These are phyloP conservation scores for Ophiosphaerella korrae DNA, from an alignment of 2,329 filamentous ascomycete genomes.

Conservation along the genomic window DNA sequence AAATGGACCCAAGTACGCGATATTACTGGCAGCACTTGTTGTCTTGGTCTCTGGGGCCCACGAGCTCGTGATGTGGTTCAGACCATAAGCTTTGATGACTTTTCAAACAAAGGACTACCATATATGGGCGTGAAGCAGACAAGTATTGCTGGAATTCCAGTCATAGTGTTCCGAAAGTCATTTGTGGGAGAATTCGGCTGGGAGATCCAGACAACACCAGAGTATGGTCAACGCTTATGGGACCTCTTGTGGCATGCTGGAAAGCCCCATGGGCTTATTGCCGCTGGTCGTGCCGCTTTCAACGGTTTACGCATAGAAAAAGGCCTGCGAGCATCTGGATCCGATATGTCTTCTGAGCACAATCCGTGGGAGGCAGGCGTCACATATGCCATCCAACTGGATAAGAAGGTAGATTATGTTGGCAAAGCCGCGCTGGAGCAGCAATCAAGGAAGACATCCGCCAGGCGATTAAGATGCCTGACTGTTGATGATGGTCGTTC, in stretches of 20 bases:
- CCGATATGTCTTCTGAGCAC: conserved; percentile 66
- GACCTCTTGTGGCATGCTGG: conserved; percentile 63
- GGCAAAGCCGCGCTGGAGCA: conserved; percentile 58
- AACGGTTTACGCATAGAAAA: conserved; percentile 65
- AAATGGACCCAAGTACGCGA: conserved; percentile 61
- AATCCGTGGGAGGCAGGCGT: conserved; percentile 65
- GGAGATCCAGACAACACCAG: conserved; percentile 66
- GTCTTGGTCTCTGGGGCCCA: conserved; percentile 68
- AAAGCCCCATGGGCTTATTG: conserved; percentile 60
- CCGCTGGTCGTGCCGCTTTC: conserved; percentile 64
- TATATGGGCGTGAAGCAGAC: conserved; percentile 58
- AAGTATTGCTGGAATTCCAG: conserved; percentile 61
- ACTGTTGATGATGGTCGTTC: conserved; percentile 62
- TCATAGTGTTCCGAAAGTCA: conserved; percentile 61
- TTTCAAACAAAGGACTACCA: conserved; percentile 53
- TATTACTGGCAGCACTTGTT: conserved; percentile 64
- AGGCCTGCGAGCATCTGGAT: conserved; percentile 62
- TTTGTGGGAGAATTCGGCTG: conserved; percentile 67
- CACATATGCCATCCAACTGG: conserved; percentile 54
- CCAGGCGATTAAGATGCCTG: conserved; percentile 54
- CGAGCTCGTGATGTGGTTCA: conserved; percentile 58
- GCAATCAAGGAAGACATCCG: conserved; percentile 44
- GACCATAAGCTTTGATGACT: conserved; percentile 53
- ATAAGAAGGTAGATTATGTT: conserved; percentile 56
- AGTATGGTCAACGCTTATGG: conserved; percentile 64